Percentiles rank a stretch among this genome's conserved stretches.
Conservation (phyloP, 257 asterid genomes). For the Hygrophila difformis region DNA sequence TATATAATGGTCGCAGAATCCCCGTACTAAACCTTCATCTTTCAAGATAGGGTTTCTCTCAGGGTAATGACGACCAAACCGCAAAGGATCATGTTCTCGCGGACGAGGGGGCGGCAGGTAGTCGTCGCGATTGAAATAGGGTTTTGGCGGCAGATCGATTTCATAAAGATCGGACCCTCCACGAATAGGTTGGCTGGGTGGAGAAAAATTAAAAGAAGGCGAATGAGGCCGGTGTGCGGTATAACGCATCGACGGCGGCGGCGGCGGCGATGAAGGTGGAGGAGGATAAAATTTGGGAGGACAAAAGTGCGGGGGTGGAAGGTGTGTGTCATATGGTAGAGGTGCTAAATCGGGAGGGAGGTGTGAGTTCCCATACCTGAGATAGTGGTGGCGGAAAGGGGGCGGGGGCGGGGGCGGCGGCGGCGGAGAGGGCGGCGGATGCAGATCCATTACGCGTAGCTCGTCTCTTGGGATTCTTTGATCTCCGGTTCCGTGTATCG, state of each 20-base stretch:
- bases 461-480: slow-evolving; percentile 5
- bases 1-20: slow-evolving; percentile 4
- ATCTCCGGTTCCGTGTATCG: too few relatives aligned
- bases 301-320: slow-evolving; percentile 20
- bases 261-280: slow-evolving; percentile 17
- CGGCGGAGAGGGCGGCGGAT: slow-evolving; percentile 28
- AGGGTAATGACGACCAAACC: slow-evolving; percentile 15
- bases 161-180: slow-evolving; percentile 30
- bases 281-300: slow-evolving; percentile 23
- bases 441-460: slow-evolving; percentile 29
- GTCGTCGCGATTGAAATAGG: slow-evolving; percentile 19
- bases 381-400: slow-evolving; percentile 9
- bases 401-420: slow-evolving; percentile 30
- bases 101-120: slow-evolving; percentile 23
- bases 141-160: slow-evolving; percentile 26
- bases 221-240: slow-evolving; percentile 17
- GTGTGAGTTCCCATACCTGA: slow-evolving; percentile 36
- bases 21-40: slow-evolving; percentile 21
- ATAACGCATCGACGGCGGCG: slow-evolving; percentile 16
- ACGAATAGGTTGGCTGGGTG: slow-evolving; percentile 21
- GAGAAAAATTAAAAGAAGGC: slow-evolving; percentile 18
- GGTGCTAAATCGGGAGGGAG: slow-evolving; percentile 22
- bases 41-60: slow-evolving; percentile 22
- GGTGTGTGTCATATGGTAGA: slow-evolving; percentile 19
- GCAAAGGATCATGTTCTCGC: slow-evolving; percentile 16